Evolutionary conservation across 495 filamentous ascomycete genomes (phyloP).

Genomic region (Penicillium salamii): DNA sequence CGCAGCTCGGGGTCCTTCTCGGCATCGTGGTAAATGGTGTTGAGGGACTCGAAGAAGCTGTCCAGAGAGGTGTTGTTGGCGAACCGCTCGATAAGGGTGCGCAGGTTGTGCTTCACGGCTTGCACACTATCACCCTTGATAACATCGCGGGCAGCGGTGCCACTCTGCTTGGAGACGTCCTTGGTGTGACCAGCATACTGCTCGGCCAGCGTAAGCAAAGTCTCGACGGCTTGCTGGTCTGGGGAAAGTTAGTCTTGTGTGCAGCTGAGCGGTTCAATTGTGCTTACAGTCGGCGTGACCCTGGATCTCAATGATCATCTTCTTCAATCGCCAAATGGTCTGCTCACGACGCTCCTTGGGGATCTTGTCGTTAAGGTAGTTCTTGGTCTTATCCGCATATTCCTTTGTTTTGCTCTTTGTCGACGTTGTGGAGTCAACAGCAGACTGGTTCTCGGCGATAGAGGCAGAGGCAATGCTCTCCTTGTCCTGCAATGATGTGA

Average conservation of each 20-base stretch:
- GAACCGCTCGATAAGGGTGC: slow-evolving; percentile 87
- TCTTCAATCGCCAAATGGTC: slow-evolving; percentile 89
- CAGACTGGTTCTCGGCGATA: slow-evolving; percentile 10
- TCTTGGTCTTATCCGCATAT: slow-evolving; percentile 50
- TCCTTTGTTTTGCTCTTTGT: slow-evolving; percentile 27
- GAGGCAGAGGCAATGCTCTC: slow-evolving; percentile 10
- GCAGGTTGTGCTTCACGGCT: slow-evolving; percentile 75
- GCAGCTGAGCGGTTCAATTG: not conserved
- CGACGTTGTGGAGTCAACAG: slow-evolving; percentile 4
- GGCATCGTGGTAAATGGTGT: slow-evolving; percentile 85
- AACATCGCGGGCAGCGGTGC: slow-evolving; percentile 67
- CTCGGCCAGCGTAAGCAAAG: slow-evolving; percentile 78
- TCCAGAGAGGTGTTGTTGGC: slow-evolving; percentile 89
- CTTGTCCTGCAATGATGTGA: slow-evolving; percentile 20
- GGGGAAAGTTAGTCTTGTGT: slow-evolving; percentile 5
- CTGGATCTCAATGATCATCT: slow-evolving; percentile 96
- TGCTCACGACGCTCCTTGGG: slow-evolving; percentile 93
- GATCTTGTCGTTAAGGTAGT: slow-evolving; percentile 79
- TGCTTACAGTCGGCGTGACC: slow-evolving; percentile 80
- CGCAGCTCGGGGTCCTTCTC: slow-evolving; percentile 85
- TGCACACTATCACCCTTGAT: slow-evolving; percentile 57
- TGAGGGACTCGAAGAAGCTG: slow-evolving; percentile 81
- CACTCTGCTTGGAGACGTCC: slow-evolving; percentile 57
- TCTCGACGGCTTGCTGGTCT: slow-evolving; percentile 85
- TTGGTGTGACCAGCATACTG: slow-evolving; percentile 77